Evolutionary conservation across 169 alveolate genomes (phyloP), one percentile per base, ranked within the genome.

Genomic region (Eimeria acervulina): DNA sequence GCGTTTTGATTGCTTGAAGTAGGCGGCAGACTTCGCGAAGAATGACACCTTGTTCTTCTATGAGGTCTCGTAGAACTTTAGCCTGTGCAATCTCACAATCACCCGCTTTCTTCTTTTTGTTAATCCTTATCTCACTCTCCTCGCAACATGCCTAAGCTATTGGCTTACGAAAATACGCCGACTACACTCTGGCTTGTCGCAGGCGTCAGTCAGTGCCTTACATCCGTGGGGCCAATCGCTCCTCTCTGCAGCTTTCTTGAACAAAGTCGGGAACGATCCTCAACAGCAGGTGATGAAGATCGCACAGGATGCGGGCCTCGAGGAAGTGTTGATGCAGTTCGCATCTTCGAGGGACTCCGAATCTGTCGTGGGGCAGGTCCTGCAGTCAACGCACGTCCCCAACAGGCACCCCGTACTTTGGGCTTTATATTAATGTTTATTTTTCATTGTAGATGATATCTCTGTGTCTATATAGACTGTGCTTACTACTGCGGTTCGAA

Each of bases 1-100:
- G 80, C 4, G 81, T 61, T 59, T 87, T 87, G 23, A 63, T 59
- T 21, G 78, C 15, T 61, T 40, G 15, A 23, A 87, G 93, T 2
- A 87, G 93, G n/a, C n/a, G 40, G 13, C 93, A 87, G 19, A 87
- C 93, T 61, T 87, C 93, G 40, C 83, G 55, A 47, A 87, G 93
- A 59, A 87, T 87, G 38, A 38, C 63, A 59, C 93, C 51, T 63
- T 87, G 93, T 63, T 87, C 93, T 87, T 87, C 83, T 17, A 87
- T 87, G n/a, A 87, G 83, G 36, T 42, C 78, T 13, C 93, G 40
- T 47, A 87, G 93, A 13, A 63, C 81, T 31, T 40, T 59, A 3
- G 93, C 93, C 93, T 85, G 93, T 80, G 72, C 85, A 59, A 13
- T 10, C 63, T 40, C 88, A 78, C 88, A 78, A 3, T 40, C 88